Percentiles rank a stretch among this genome's conserved stretches.
Evolutionary conservation across 116 monocot genomes (phyloP).

Genomic region (Trichopus zeylanicus): DNA sequence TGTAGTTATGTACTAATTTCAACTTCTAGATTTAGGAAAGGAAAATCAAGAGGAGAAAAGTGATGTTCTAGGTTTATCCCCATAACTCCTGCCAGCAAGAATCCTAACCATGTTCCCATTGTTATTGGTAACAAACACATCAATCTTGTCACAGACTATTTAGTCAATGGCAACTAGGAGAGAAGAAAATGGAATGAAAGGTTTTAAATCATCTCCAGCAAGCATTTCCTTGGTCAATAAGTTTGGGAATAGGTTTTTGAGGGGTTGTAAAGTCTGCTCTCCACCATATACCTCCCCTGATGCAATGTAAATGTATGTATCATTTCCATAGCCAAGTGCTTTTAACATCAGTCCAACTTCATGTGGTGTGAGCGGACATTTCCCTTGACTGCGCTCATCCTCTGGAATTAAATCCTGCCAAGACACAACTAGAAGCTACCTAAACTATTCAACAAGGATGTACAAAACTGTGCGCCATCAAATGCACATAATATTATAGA

Average conservation of each 20-base stretch:
- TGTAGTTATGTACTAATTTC: too few species aligned
- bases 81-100: constrained; percentile 47
- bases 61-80: neutral
- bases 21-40: neutral
- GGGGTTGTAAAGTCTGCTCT: constrained; percentile 23
- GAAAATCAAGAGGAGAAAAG: neutral
- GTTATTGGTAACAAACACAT: constrained; percentile 47
- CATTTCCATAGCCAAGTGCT: constrained; percentile 42
- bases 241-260: constrained; percentile 38
- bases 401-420: constrained; percentile 34
- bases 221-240: constrained; percentile 36
- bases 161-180: constrained; percentile 49
- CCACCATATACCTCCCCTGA: constrained; percentile 52
- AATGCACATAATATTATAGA: too few species aligned
- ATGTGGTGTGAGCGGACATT: constrained; percentile 38
- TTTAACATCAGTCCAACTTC: constrained; percentile 44
- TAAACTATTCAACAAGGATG: neutral
- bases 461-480: too few species aligned
- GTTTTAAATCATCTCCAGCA: constrained; percentile 21
- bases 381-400: constrained; percentile 30
- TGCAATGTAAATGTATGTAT: constrained; percentile 36
- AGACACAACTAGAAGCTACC: neutral
- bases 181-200: constrained; percentile 35
- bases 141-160: constrained; percentile 48
- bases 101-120: constrained; percentile 58